These are phyloP conservation scores for Monosporozyma solicola DNA, from an alignment of 805 yeast genomes.

Conservation along the genomic window DNA sequence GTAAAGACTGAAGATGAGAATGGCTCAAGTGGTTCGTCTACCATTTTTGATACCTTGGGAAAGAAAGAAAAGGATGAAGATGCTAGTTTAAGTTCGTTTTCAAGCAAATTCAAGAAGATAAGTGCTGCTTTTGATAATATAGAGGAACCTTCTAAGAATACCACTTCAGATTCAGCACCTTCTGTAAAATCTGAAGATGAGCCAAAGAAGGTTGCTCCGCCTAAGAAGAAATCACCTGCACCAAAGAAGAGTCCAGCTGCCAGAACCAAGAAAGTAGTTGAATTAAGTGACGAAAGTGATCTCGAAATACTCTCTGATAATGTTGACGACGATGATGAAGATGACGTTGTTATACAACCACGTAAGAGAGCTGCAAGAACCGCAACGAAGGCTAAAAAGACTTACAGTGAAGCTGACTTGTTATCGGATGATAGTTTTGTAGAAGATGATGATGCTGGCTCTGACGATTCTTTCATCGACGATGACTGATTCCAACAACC, in stretches of 20 bases:
- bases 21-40: slow-evolving; percentile 6
- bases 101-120: slow-evolving; percentile 26
- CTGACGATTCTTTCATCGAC: slow-evolving; percentile 17
- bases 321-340: slow-evolving; percentile 10
- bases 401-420: slow-evolving; percentile 15
- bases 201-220: not conserved
- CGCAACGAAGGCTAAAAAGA: slow-evolving; percentile 7
- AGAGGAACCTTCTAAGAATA: slow-evolving; percentile 2
- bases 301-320: slow-evolving; percentile 6
- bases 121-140: slow-evolving; percentile 23
- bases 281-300: slow-evolving; percentile 20
- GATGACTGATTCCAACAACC: slow-evolving; percentile 6
- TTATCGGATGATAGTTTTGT: slow-evolving; percentile 24
- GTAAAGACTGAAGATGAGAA: not conserved
- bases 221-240: not conserved
- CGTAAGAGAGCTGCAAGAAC: slow-evolving; percentile 18
- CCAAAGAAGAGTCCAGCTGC: not conserved
- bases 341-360: slow-evolving; percentile 9
- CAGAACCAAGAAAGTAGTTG: slow-evolving; percentile 7
- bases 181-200: not conserved
- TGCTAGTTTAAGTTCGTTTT: slow-evolving; percentile 21
- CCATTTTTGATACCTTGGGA: slow-evolving; percentile 13
- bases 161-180: not conserved
- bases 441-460: slow-evolving; percentile 16
- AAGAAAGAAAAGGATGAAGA: slow-evolving; percentile 10